phyloP scores from a whole-genome alignment of 768 basidiomycete species.

The Hebeloma cylindrosporum region DNA sequence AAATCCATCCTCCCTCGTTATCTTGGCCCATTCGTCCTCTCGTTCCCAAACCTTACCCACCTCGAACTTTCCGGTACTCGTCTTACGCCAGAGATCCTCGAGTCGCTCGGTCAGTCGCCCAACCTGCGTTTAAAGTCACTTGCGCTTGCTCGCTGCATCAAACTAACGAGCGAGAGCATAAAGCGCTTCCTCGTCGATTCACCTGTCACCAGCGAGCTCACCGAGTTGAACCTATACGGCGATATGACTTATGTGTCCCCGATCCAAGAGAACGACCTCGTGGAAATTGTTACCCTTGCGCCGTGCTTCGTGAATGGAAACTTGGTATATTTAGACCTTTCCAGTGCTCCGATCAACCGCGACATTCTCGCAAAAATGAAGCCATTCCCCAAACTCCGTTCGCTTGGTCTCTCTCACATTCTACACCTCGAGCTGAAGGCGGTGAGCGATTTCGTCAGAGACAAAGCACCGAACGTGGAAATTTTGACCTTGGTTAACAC shows the following conservation, averaged over 20 bases:
- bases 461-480: conserved; percentile 76
- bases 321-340: conserved; percentile 87
- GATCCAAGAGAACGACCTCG: conserved; percentile 64
- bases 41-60: conserved; percentile 85
- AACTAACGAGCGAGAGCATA: conserved; percentile 78
- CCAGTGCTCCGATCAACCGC: conserved; percentile 72
- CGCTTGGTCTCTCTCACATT: conserved; percentile 88
- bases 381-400: conserved; percentile 74
- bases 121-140: conserved; percentile 75
- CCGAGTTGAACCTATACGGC: conserved; percentile 86
- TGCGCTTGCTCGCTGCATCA: conserved; percentile 82
- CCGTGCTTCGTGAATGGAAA: conserved; percentile 78
- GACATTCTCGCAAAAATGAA: conserved; percentile 54
- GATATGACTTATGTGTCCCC: conserved; percentile 82
- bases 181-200: conserved; percentile 70
- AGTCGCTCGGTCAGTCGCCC: conserved; percentile 57
- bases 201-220: conserved; percentile 57
- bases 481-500: conserved; percentile 80
- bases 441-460: conserved; percentile 66
- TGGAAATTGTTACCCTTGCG: conserved; percentile 64
- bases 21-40: conserved; percentile 71
- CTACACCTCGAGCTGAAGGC: conserved; percentile 62
- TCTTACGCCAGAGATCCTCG: conserved; percentile 71
- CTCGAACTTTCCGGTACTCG: conserved; percentile 93
- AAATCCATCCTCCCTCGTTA: conserved; percentile 72